Conservation (phyloP, 2,329 filamentous ascomycete species). For the Aspergillus ibericus region DNA sequence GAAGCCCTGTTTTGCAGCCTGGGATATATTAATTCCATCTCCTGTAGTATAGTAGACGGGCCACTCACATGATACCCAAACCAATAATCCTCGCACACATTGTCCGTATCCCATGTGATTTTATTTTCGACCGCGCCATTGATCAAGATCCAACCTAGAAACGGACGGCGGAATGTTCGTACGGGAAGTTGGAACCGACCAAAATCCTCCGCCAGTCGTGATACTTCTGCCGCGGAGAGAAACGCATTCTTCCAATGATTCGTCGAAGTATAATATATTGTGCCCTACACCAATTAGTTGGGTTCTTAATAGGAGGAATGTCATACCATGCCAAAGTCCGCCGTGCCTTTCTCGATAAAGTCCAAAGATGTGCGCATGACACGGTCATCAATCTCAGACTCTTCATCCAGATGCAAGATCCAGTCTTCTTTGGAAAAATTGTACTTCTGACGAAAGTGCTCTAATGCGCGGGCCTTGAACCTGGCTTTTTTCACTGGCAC, state of each 20-base stretch:
- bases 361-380: slow-evolving; percentile 10
- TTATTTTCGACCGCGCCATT: too few species aligned
- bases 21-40: too few species aligned
- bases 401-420: slow-evolving; percentile 17
- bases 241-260: slow-evolving; percentile 12
- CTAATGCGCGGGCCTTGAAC: slow-evolving; percentile 14
- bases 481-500: slow-evolving; percentile 4
- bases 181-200: slow-evolving; percentile 14
- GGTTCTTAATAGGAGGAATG: background rate
- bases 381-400: slow-evolving; percentile 15
- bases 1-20: too few species aligned
- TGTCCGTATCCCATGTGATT: too few species aligned
- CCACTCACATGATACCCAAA: too few species aligned
- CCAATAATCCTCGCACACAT: too few species aligned
- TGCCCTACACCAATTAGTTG: background rate
- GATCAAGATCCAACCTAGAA: slow-evolving; percentile 9
- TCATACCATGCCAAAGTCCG: slow-evolving; percentile 12
- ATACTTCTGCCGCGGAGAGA: slow-evolving; percentile 11
- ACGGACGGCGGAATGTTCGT: slow-evolving; percentile 4
- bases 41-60: too few species aligned
- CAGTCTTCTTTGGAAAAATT: slow-evolving; percentile 12
- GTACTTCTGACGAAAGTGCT: slow-evolving; percentile 11
- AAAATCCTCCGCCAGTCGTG: slow-evolving; percentile 11
- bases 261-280: slow-evolving; percentile 12
- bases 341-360: slow-evolving; percentile 15